Percentiles rank a stretch among this genome's conserved stretches.
phyloP scores from a whole-genome alignment of 1,284 basidiomycete genomes.

The Peniophora sp. region DNA sequence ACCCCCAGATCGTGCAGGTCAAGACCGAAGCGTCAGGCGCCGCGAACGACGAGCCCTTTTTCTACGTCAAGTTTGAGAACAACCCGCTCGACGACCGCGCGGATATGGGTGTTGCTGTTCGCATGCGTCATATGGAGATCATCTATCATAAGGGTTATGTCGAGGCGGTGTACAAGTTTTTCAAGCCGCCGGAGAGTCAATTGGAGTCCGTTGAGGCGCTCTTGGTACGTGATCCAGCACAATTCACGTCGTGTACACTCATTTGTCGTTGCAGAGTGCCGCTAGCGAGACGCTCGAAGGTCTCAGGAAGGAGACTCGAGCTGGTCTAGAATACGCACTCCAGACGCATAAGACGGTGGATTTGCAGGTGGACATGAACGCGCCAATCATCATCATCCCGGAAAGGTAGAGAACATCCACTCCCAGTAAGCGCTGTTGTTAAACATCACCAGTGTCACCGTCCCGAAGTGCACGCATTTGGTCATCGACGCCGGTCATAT shows the following conservation, averaged over 20 bases:
- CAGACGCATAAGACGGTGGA: slow-evolving; percentile 95
- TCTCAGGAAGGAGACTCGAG: slow-evolving; percentile 90
- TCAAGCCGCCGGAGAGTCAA: slow-evolving; percentile 93
- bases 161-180: slow-evolving; percentile 88
- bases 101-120: slow-evolving; percentile 85
- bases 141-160: slow-evolving; percentile 95
- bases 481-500: slow-evolving; percentile 98
- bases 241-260: slow-evolving; percentile 3
- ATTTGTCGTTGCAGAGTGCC: slow-evolving; percentile 50
- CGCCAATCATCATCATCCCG: slow-evolving; percentile 95
- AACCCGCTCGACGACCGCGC: slow-evolving; percentile 92
- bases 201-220: slow-evolving; percentile 92
- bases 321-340: slow-evolving; percentile 90
- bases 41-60: slow-evolving; percentile 69
- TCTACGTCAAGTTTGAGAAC: slow-evolving; percentile 88
- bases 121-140: slow-evolving; percentile 96
- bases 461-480: slow-evolving; percentile 76
- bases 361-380: slow-evolving; percentile 93
- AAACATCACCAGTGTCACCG: slow-evolving; percentile 51
- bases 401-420: slow-evolving; percentile 64
- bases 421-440: slow-evolving; percentile 1
- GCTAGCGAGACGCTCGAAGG: slow-evolving; percentile 95
- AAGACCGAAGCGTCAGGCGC: slow-evolving; percentile 40
- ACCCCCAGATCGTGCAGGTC: slow-evolving; percentile 92
- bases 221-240: slow-evolving; percentile 41